These are phyloP conservation scores for Pseudevernia furfuracea DNA, from an alignment of 495 filamentous ascomycete genomes.

Conservation along the genomic window DNA sequence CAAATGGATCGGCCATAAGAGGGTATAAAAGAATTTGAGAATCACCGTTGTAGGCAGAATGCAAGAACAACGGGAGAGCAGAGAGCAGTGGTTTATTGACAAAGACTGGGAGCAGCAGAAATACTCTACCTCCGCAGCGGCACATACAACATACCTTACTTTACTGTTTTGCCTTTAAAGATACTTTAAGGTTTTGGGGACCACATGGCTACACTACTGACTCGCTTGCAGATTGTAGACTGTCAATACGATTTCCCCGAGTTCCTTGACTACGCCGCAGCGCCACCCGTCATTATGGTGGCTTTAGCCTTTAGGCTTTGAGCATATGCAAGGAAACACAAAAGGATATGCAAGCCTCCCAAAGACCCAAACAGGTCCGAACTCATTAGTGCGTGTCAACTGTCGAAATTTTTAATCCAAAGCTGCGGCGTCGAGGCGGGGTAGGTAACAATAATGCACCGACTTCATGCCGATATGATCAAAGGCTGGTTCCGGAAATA, in stretches of 20 bases:
- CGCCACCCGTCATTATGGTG: background rate
- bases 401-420: background rate
- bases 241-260: too few relatives aligned
- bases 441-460: background rate
- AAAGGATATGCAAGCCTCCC: background rate
- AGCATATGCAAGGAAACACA: background rate
- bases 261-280: background rate
- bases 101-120: background rate
- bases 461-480: background rate
- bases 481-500: background rate
- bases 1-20: background rate
- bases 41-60: background rate
- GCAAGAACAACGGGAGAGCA: background rate
- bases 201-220: background rate
- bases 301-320: background rate
- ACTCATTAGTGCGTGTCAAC: background rate
- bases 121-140: too few relatives aligned
- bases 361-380: background rate
- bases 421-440: background rate
- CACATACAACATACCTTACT: too few relatives aligned
- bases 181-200: background rate
- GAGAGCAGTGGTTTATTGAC: background rate
- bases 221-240: background rate
- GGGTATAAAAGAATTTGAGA: background rate
- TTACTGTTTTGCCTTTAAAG: background rate